Evolutionary conservation across 169 alveolate species (phyloP).

Genomic region (Cryptosporidium felis): DNA sequence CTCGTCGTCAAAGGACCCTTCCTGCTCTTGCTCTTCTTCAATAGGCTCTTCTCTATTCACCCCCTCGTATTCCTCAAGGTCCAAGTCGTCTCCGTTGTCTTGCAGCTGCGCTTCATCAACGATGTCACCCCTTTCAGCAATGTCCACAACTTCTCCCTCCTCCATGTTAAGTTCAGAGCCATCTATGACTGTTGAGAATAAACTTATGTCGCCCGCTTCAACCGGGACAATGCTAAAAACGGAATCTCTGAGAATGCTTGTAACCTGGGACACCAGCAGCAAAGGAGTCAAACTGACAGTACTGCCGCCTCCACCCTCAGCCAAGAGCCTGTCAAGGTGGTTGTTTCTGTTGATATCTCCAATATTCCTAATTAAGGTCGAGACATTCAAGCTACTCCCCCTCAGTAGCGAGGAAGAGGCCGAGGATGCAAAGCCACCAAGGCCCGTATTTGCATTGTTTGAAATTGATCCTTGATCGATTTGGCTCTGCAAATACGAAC

Average conservation of each 20-base stretch:
- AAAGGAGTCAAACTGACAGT: constrained; percentile 20
- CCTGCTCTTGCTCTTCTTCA: neutral
- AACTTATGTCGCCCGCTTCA: neutral
- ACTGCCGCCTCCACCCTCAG: neutral
- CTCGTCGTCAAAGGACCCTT: neutral
- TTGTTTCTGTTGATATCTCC: constrained; percentile 19
- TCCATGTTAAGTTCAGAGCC: neutral
- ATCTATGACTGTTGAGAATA: neutral
- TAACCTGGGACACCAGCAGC: constrained; percentile 16
- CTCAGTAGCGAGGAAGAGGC: neutral
- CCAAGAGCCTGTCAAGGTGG: constrained; percentile 3
- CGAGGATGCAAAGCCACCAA: no score
- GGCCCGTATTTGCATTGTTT: no score
- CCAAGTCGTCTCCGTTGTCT: neutral
- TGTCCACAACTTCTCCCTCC: neutral
- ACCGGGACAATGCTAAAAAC: neutral
- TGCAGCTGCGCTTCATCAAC: neutral
- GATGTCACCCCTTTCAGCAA: neutral
- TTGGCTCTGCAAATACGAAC: no score
- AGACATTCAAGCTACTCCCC: constrained; percentile 8
- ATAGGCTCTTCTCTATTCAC: neutral
- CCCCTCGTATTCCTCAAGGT: neutral
- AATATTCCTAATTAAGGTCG: constrained; percentile 40
- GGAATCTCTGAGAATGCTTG: constrained; percentile 17
- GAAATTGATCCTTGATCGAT: no score